phyloP scores from a whole-genome alignment of 345 rosid genomes.

The Microcos paniculata region DNA sequence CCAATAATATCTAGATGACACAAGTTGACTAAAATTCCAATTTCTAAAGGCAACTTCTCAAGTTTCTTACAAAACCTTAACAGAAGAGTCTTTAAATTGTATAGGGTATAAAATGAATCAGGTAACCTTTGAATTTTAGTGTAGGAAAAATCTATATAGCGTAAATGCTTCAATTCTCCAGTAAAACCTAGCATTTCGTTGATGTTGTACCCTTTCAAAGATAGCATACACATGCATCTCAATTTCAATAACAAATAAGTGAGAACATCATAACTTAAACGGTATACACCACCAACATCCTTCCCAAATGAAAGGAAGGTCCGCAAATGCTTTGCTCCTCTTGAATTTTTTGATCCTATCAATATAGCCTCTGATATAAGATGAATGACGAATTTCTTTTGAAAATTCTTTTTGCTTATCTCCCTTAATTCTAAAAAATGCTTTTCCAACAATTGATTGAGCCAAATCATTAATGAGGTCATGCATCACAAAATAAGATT shows the following conservation, averaged over 20 bases:
- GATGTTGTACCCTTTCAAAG: neutral
- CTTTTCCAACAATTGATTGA: neutral
- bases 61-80: too few relatives aligned
- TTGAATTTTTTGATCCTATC: neutral
- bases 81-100: too few relatives aligned
- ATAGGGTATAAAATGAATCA: neutral
- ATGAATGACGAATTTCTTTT: neutral
- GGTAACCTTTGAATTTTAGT: constrained; percentile 2
- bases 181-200: constrained; percentile 12
- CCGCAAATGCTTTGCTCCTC: neutral
- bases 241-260: neutral
- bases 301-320: neutral
- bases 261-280: neutral
- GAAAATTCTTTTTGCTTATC: neutral
- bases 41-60: too few relatives aligned
- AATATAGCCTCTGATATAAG: neutral
- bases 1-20: too few relatives aligned
- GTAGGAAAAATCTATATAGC: constrained; percentile 15
- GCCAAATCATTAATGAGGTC: constrained; percentile 28
- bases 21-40: constrained; percentile 21
- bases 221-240: constrained; percentile 12
- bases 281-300: neutral
- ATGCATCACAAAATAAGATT: constrained; percentile 17
- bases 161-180: constrained; percentile 15
- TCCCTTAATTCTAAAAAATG: neutral